phyloP scores from a whole-genome alignment of 1,284 basidiomycete species.

The Volvariella surrecta region DNA sequence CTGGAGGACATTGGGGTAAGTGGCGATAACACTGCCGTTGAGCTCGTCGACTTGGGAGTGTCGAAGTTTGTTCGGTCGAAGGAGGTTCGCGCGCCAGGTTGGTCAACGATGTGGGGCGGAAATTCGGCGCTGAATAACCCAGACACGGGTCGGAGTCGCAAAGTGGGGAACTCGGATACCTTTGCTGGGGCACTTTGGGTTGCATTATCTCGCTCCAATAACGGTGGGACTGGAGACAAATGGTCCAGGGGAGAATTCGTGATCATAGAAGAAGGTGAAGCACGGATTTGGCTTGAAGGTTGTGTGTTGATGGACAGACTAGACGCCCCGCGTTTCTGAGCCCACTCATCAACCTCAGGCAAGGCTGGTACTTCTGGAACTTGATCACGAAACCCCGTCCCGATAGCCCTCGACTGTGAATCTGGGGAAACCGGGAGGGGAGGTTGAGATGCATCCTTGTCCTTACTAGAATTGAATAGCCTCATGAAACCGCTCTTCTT shows the following conservation, averaged over 20 bases:
- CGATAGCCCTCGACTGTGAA: conserved; percentile 14
- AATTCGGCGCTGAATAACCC: conserved; percentile 68
- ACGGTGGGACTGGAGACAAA: conserved; percentile 16
- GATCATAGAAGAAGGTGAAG: not conserved
- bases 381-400: conserved; percentile 24
- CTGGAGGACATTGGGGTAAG: conserved; percentile 36
- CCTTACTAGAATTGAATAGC: conserved; percentile 49
- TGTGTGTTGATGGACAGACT: conserved; percentile 36
- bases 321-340: conserved; percentile 21
- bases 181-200: conserved; percentile 57
- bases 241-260: conserved; percentile 10
- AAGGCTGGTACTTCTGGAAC: conserved; percentile 35
- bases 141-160: conserved; percentile 70
- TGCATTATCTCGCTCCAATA: conserved; percentile 13
- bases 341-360: conserved; percentile 9
- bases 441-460: conserved; percentile 33
- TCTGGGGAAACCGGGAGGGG: conserved; percentile 48
- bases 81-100: conserved; percentile 21
- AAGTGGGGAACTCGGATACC: conserved; percentile 49
- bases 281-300: conserved; percentile 7
- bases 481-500: conserved; percentile 80
- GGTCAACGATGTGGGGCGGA: conserved; percentile 45
- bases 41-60: conserved; percentile 39
- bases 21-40: conserved; percentile 39
- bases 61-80: conserved; percentile 34